Percentiles rank a stretch among this genome's conserved stretches.
Conservation (phyloP, 169 alveolate species). For the Plasmodium vinckei region DNA sequence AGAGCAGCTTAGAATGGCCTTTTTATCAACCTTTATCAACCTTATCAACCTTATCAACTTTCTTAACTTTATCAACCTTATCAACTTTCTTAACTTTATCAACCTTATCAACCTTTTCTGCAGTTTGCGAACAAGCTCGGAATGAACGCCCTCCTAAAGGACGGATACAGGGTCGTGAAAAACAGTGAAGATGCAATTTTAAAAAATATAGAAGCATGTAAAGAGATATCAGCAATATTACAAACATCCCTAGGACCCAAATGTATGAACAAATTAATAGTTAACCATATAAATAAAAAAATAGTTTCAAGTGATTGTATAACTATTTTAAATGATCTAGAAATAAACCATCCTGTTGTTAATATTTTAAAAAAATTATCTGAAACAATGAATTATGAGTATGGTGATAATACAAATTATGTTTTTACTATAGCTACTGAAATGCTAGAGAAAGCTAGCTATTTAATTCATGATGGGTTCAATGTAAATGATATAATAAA, state of each 20-base stretch:
- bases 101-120: too few relatives aligned
- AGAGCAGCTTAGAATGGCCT: too few relatives aligned
- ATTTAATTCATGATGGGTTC: conserved; percentile 93
- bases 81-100: too few relatives aligned
- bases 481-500: conserved; percentile 96
- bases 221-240: conserved; percentile 93
- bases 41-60: too few relatives aligned
- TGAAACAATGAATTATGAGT: conserved; percentile 96
- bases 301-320: conserved; percentile 97
- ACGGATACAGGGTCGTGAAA: conserved; percentile 59
- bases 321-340: conserved; percentile 97
- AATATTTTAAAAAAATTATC: conserved; percentile 98
- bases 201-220: conserved; percentile 95
- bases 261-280: conserved; percentile 97
- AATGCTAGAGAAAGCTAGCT: conserved; percentile 92
- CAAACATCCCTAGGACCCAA: conserved; percentile 97
- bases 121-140: conserved; percentile 73
- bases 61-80: too few relatives aligned
- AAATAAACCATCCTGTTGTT: conserved; percentile 99
- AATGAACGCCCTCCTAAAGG: conserved; percentile 49
- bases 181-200: conserved; percentile 67
- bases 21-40: too few relatives aligned
- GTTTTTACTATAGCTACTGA: conserved; percentile 98
- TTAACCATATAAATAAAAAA: conserved; percentile 97
- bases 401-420: conserved; percentile 98